Evolutionary conservation across 2,329 filamentous ascomycete species (phyloP).

Genomic region (Neurospora crassa): DNA sequence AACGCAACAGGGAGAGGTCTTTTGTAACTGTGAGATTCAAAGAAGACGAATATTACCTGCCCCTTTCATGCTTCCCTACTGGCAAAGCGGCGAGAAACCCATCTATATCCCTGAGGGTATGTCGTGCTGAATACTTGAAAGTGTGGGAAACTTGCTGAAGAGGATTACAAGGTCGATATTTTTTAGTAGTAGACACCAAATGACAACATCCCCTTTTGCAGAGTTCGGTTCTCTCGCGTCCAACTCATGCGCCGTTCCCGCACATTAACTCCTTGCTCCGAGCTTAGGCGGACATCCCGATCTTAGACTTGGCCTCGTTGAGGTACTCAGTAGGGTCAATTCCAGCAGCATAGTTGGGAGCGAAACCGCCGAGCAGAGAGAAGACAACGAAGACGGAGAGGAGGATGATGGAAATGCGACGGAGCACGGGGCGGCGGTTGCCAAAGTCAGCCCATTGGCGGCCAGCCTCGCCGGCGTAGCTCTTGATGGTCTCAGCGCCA

Average conservation of each 20-base stretch:
- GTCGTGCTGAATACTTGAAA: neutral
- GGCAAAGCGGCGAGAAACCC: neutral
- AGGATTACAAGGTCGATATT: neutral
- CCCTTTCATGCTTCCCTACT: neutral
- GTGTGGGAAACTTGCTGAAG: neutral
- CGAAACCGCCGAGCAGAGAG: slow-evolving; percentile 58
- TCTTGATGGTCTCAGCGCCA: slow-evolving; percentile 72
- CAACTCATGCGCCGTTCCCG: neutral
- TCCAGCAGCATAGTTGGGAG: slow-evolving; percentile 47
- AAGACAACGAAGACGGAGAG: slow-evolving; percentile 47
- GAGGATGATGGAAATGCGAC: slow-evolving; percentile 63
- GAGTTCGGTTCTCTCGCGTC: neutral
- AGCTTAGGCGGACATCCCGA: slow-evolving; percentile 29
- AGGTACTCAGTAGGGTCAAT: slow-evolving; percentile 43
- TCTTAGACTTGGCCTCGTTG: slow-evolving; percentile 38
- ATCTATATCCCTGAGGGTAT: neutral
- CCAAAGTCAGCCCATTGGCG: slow-evolving; percentile 85
- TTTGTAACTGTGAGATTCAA: neutral
- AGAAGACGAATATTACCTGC: neutral
- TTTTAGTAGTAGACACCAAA: neutral
- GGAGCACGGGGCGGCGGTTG: slow-evolving; percentile 61
- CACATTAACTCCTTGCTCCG: neutral
- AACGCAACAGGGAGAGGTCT: neutral
- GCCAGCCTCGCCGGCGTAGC: slow-evolving; percentile 60
- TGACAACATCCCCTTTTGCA: neutral